These are phyloP conservation scores for Beta corolliflora DNA, from an alignment of 179 eudicot genomes.

Conservation along the genomic window DNA sequence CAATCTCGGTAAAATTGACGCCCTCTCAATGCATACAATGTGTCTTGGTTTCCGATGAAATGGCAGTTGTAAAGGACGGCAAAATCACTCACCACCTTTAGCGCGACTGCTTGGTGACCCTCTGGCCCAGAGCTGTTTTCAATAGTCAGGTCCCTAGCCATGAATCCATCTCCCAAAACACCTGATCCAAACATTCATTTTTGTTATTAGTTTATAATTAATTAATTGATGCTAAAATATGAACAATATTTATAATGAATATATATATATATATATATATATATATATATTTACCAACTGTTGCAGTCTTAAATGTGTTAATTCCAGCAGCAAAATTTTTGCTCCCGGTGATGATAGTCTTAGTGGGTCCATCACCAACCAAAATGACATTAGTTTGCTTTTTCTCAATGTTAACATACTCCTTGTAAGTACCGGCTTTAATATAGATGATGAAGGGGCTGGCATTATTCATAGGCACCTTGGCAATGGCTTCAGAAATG, in stretches of 20 bases:
- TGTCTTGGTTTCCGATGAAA: slow-evolving; percentile 47
- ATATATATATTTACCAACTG: slow-evolving; percentile 36
- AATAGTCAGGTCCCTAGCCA: slow-evolving; percentile 32
- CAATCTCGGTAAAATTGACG: slow-evolving; percentile 57
- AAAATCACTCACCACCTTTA: slow-evolving; percentile 32
- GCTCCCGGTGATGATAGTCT: slow-evolving; percentile 53
- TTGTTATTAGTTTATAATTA: no score
- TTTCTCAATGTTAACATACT: slow-evolving; percentile 37
- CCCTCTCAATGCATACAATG: slow-evolving; percentile 41
- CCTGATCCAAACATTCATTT: slow-evolving; percentile 19
- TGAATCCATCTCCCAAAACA: slow-evolving; percentile 37
- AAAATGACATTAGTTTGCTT: slow-evolving; percentile 34
- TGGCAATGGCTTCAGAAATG: slow-evolving; percentile 45
- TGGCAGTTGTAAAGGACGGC: slow-evolving; percentile 41
- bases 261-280: no score
- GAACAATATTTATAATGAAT: no score
- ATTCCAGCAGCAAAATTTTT: slow-evolving; percentile 41
- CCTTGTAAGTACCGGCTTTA: slow-evolving; percentile 54
- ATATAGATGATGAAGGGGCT: slow-evolving; percentile 42
- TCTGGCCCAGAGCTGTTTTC: slow-evolving; percentile 35
- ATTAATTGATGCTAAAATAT: no score
- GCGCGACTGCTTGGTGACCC: slow-evolving; percentile 38
- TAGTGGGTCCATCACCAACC: slow-evolving; percentile 57
- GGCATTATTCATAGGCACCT: slow-evolving; percentile 26
- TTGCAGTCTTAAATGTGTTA: slow-evolving; percentile 42